These are phyloP conservation scores for Xylaria sp. DNA, from an alignment of 2,329 filamentous ascomycete genomes.

Conservation along the genomic window DNA sequence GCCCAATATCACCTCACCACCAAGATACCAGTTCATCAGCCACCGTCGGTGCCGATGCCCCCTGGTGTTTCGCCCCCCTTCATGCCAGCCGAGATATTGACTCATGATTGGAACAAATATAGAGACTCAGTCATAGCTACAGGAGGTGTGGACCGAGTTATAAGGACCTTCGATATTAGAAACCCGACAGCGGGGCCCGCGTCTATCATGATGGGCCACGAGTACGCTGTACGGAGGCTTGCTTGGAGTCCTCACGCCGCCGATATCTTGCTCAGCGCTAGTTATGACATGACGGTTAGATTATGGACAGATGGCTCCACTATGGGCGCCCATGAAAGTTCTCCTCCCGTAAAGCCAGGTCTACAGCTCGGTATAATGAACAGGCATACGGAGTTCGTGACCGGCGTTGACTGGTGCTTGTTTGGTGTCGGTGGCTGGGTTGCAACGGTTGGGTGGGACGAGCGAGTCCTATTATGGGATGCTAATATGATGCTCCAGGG, in stretches of 20 bases:
- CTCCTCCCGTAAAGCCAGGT: slow-evolving; percentile 62
- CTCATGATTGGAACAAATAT: slow-evolving; percentile 99
- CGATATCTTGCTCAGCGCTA: slow-evolving; percentile 86
- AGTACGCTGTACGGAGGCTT: slow-evolving; percentile 87
- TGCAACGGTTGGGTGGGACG: slow-evolving; percentile 94
- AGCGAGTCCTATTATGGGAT: slow-evolving; percentile 92
- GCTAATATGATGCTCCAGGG: slow-evolving; percentile 59
- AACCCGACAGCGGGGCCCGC: slow-evolving; percentile 77
- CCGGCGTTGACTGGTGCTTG: slow-evolving; percentile 96
- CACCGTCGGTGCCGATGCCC: slow-evolving; percentile 59
- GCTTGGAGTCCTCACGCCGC: slow-evolving; percentile 95
- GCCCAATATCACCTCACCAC: slow-evolving; percentile 88
- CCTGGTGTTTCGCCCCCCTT: slow-evolving; percentile 50
- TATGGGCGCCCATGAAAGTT: slow-evolving; percentile 49
- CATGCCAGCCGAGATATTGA: slow-evolving; percentile 84
- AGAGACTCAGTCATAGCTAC: slow-evolving; percentile 84
- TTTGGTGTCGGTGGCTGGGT: slow-evolving; percentile 97
- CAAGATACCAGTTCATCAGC: slow-evolving; percentile 83
- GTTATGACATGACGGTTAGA: slow-evolving; percentile 97
- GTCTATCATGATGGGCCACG: slow-evolving; percentile 81
- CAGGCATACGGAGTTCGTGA: slow-evolving; percentile 93
- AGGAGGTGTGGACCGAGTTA: slow-evolving; percentile 85
- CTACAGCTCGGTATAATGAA: slow-evolving; percentile 88
- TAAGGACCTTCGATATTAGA: slow-evolving; percentile 91
- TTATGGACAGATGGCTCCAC: slow-evolving; percentile 83